phyloP scores from a whole-genome alignment of 805 yeast species.

The Kluyveromyces starmeri region DNA sequence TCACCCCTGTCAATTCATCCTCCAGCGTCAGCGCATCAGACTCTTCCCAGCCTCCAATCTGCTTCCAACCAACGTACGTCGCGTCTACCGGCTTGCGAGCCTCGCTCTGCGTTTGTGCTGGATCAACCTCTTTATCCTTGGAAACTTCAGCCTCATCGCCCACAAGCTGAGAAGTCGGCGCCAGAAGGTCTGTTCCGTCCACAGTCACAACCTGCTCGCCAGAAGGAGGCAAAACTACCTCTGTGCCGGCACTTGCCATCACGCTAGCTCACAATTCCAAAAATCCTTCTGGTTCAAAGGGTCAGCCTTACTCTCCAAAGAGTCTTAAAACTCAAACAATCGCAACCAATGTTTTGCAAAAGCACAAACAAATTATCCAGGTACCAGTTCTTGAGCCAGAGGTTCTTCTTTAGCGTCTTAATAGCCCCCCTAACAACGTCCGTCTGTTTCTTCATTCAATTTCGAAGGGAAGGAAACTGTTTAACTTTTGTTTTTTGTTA shows the following conservation, averaged over 20 bases:
- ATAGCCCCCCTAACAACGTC: too few relatives aligned
- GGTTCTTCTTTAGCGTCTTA: too few relatives aligned
- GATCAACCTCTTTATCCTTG: constrained; percentile 8
- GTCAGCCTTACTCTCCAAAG: too few relatives aligned
- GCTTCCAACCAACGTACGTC: constrained; percentile 87
- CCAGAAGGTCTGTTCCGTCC: constrained; percentile 14
- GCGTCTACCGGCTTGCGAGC: constrained; percentile 32
- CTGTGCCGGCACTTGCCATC: constrained; percentile 10
- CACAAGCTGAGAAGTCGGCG: constrained; percentile 12
- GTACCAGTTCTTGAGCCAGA: too few relatives aligned
- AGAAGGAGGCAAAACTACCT: constrained; percentile 9
- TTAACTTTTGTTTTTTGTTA: too few relatives aligned
- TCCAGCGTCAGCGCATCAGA: constrained; percentile 53
- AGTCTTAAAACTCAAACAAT: too few relatives aligned
- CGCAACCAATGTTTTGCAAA: too few relatives aligned
- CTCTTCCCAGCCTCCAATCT: constrained; percentile 80
- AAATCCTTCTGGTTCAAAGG: too few relatives aligned
- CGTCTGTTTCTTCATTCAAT: too few relatives aligned
- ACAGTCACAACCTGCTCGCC: constrained; percentile 13
- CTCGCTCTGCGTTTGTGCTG: constrained; percentile 13
- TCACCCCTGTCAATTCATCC: constrained; percentile 65
- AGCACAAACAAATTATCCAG: too few relatives aligned
- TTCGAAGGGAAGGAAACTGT: too few relatives aligned
- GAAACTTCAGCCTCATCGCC: constrained; percentile 14
- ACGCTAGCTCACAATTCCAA: not conserved